phyloP scores from a whole-genome alignment of 176 grass and related monocot species.

The Carex myosuroides region DNA sequence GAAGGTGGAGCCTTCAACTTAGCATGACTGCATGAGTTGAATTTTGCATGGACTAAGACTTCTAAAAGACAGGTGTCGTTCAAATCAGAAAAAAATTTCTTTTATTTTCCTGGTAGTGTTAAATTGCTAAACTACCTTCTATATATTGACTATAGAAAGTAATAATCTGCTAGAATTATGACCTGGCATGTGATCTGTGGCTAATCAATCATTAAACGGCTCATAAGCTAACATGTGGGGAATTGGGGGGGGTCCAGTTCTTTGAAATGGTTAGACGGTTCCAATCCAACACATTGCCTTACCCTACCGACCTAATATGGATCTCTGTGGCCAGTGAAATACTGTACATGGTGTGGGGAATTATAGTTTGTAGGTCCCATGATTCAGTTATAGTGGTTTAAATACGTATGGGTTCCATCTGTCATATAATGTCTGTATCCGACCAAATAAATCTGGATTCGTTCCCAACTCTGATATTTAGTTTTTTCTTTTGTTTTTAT shows the following conservation, averaged over 20 bases:
- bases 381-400: not conserved
- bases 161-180: not conserved
- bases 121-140: not conserved
- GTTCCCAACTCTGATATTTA: not conserved
- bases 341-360: not conserved
- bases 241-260: not conserved
- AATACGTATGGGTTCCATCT: not conserved
- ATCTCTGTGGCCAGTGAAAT: not conserved
- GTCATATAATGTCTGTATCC: not conserved
- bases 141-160: not conserved
- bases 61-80: not conserved
- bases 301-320: not conserved
- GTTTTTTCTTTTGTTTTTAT: not conserved
- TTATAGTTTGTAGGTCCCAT: not conserved
- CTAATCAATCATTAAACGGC: not conserved
- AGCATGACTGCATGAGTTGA: not conserved
- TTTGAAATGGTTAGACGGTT: not conserved
- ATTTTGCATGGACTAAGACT: not conserved
- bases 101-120: not conserved
- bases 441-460: not conserved
- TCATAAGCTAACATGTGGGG: not conserved
- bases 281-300: not conserved
- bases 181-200: not conserved
- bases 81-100: not conserved
- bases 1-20: not conserved